phyloP scores from a whole-genome alignment of 2,329 filamentous ascomycete species.

The Neofusicoccum parvum region DNA sequence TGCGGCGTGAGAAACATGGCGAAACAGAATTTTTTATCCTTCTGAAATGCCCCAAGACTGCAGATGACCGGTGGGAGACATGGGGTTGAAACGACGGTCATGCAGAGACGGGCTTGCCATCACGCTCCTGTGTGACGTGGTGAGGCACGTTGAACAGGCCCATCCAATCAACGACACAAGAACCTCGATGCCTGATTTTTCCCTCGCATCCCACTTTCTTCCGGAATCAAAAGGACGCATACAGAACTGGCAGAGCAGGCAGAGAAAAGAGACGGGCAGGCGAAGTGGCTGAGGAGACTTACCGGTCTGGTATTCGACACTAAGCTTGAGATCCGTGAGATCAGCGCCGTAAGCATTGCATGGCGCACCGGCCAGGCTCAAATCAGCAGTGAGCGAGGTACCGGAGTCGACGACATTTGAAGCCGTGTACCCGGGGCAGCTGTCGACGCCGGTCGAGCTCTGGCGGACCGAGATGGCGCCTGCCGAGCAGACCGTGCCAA shows the following conservation, averaged over 20 bases:
- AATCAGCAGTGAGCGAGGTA: conserved; percentile 66
- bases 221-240: not conserved
- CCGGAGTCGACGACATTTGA: conserved; percentile 58
- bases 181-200: not conserved
- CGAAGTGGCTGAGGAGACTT: conserved; percentile 24
- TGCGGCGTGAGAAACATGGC: not conserved
- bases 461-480: conserved; percentile 10
- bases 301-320: conserved; percentile 65
- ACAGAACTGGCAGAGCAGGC: not conserved
- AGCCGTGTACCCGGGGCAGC: conserved; percentile 70
- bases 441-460: conserved; percentile 10
- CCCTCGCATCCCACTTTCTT: not conserved
- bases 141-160: not conserved
- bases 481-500: not conserved
- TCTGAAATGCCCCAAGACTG: not conserved
- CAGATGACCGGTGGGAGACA: not conserved
- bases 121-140: conserved; percentile 7
- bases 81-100: conserved; percentile 1
- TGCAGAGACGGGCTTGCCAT: not conserved
- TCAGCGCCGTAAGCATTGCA: conserved; percentile 65
- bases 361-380: conserved; percentile 67
- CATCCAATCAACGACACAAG: not conserved
- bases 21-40: not conserved
- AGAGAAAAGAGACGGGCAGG: not conserved
- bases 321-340: conserved; percentile 57